Base-by-base conservation (phyloP, 495 filamentous ascomycete genomes). In the Neurospora africana region DNA sequence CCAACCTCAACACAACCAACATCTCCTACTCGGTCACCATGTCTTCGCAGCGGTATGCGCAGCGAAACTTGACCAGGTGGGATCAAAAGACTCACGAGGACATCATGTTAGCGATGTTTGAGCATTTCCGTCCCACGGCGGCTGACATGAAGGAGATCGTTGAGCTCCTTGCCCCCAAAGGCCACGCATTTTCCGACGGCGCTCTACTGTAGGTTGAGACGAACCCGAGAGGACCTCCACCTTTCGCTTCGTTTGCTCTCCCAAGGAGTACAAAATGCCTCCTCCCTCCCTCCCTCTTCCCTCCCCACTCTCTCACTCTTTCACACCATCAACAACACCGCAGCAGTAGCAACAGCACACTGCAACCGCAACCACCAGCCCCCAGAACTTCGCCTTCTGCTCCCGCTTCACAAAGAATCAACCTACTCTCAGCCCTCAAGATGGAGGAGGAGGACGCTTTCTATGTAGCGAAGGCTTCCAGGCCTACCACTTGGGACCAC, bases 401-500 rank as follows among this genome's bases (percentile, higher is more conserved):
- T 69, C n/a, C 13, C 11, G n/a, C 33, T 69, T 21, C 11, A 11
- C n/a, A 69, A 36, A 69, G 68, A 36, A 36, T 69, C 68, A 69
- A 5, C 3, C 15, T 69, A 15, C 40, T 4, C 23, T 27, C 68
- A 21, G 21, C 8, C 33, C 33, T 21, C n/a, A 37, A 43, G 15
- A 36, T 69, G 33, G 35, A 69, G 33, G 68, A 40, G 2, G 35
- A 36, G 6, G 30, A 39, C 2, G n/a, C 27, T 2, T 65, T 23
- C 40, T 35, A n/a, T 7, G 41, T 58, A 5, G 27, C 27, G 9
- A 76, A 36, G 8, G 80, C 77, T 72, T 47, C 77, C 2, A 77
- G 73, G 67, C 74, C 75, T 1, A 80, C 80, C 17, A 67, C 38
- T n/a, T 82, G 80, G 80, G 78, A 81, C 19, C 68, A 78, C 23